Evolutionary conservation across 108 stramenopile species (phyloP), one percentile per base, ranked within the genome.

Genomic region (Nitzschia sp.): DNA sequence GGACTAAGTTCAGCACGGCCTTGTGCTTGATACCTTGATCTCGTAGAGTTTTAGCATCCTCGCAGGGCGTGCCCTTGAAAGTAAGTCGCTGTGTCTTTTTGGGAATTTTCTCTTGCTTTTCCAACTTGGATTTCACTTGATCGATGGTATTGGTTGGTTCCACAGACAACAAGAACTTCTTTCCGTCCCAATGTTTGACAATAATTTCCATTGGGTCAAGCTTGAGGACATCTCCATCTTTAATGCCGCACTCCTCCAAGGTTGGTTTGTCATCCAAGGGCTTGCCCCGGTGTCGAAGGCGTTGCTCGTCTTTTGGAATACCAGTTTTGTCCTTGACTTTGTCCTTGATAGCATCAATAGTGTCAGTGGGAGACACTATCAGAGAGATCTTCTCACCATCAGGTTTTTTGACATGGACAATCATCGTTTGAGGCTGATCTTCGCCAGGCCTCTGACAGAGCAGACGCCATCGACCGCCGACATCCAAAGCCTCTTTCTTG

Each of bases 161-260:
- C 17, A 73, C 72, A 10, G 19, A 20, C 20, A 77, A 42, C 8
- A 53, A 29, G 46, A 41, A 43, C 34, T 3, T 56, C 26, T 52
- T 54, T 11, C 69, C 70, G 15, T 59, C 40, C 57, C 52, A 52
- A 37, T 39, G 53, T 17, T 48, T 65, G 44, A 76, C 75, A 22
- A n/a, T 63, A 34, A 76, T 70, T 50, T 64, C 57, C 75, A 76
- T 71, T 42, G 70, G 70, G 7, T 59, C 53, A 9, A 71, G 29
- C 12, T 53, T 40, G 19, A 71, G n/a, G 2, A 37, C 42, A 37
- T 62, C 70, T 0, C 52, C 70, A 39, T 71, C 53, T 38, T 43
- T 0, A 38, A 71, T 63, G 1, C 51, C 53, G 54, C 53, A 71
- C 25, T 71, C 70, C 26, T 53, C 43, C 24, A 71, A 25, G 8